phyloP scores from a whole-genome alignment of 495 filamentous ascomycete species.

The Aspergillus incahuasiensis region DNA sequence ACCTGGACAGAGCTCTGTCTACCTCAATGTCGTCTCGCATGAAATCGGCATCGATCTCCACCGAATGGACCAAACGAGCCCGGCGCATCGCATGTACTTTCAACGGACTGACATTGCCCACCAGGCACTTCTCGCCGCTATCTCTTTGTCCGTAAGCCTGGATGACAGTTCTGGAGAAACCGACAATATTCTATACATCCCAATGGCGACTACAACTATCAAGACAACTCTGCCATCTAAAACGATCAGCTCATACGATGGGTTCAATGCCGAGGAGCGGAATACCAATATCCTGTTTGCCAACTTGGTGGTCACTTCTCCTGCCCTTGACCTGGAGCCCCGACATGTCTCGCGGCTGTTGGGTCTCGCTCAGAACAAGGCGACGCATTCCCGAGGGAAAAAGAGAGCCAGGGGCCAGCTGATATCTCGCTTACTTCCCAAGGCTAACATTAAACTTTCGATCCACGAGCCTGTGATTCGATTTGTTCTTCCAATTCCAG shows the following conservation, averaged over 20 bases:
- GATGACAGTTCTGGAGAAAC: slow-evolving; percentile 81
- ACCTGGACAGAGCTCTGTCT: slow-evolving; percentile 61
- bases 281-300: slow-evolving; percentile 97
- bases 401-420: slow-evolving; percentile 56
- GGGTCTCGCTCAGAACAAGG: slow-evolving; percentile 60
- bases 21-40: slow-evolving; percentile 87
- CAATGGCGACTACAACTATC: slow-evolving; percentile 95
- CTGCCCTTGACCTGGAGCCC: slow-evolving; percentile 91
- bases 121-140: slow-evolving; percentile 86
- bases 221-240: slow-evolving; percentile 94
- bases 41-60: slow-evolving; percentile 92
- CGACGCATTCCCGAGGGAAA: slow-evolving; percentile 44
- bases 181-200: slow-evolving; percentile 86
- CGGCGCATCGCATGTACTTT: slow-evolving; percentile 99
- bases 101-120: slow-evolving; percentile 88
- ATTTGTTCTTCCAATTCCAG: slow-evolving; percentile 74
- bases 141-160: slow-evolving; percentile 86
- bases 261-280: slow-evolving; percentile 72
- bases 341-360: slow-evolving; percentile 83
- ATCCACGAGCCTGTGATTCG: slow-evolving; percentile 93
- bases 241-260: slow-evolving; percentile 74
- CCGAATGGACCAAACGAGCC: slow-evolving; percentile 86
- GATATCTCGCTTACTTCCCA: slow-evolving; percentile 87
- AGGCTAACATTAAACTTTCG: slow-evolving; percentile 90
- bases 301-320: slow-evolving; percentile 92